A percentile compares a stretch with the other conserved stretches of the same genome.
These are phyloP conservation scores for Komagataella populi DNA, from an alignment of 805 yeast species.

Conservation along the genomic window DNA sequence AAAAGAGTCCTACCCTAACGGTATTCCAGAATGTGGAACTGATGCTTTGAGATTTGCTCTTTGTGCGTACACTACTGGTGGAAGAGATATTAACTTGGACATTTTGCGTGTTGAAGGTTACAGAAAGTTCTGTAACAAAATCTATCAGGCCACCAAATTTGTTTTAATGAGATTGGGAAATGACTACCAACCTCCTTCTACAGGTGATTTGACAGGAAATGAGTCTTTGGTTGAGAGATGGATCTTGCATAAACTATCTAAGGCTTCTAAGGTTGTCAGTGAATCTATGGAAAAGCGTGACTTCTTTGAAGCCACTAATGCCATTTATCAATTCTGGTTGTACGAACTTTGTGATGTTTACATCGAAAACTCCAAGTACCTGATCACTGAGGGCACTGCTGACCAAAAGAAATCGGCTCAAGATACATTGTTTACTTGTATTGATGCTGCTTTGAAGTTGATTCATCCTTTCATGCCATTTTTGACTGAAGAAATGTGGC, in stretches of 20 bases:
- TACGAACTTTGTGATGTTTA: conserved; percentile 93
- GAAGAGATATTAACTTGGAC: conserved; percentile 94
- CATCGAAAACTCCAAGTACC: conserved; percentile 91
- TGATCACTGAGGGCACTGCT: conserved; percentile 83
- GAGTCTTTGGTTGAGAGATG: conserved; percentile 92
- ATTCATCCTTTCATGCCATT: conserved; percentile 99
- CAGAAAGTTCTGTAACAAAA: conserved; percentile 98
- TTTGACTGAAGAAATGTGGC: conserved; percentile 97
- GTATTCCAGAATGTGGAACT: conserved; percentile 98
- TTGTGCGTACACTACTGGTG: conserved; percentile 98
- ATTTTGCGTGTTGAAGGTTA: conserved; percentile 96
- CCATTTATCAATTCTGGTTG: conserved; percentile 89
- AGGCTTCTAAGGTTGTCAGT: conserved; percentile 51
- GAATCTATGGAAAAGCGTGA: conserved; percentile 71
- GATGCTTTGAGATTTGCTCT: conserved; percentile 97
- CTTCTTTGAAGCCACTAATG: conserved; percentile 76
- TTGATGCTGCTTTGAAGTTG: conserved; percentile 81
- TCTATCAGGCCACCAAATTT: conserved; percentile 96
- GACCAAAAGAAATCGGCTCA: conserved; percentile 81
- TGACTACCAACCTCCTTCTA: conserved; percentile 72
- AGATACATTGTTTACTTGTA: conserved; percentile 85
- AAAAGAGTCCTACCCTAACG: conserved; percentile 80
- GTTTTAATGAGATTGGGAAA: conserved; percentile 87
- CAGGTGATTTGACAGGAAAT: conserved; percentile 47
- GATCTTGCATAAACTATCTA: conserved; percentile 80